phyloP scores from a whole-genome alignment of 2,329 filamentous ascomycete species.

The Gnomoniopsis smithogilvyi region DNA sequence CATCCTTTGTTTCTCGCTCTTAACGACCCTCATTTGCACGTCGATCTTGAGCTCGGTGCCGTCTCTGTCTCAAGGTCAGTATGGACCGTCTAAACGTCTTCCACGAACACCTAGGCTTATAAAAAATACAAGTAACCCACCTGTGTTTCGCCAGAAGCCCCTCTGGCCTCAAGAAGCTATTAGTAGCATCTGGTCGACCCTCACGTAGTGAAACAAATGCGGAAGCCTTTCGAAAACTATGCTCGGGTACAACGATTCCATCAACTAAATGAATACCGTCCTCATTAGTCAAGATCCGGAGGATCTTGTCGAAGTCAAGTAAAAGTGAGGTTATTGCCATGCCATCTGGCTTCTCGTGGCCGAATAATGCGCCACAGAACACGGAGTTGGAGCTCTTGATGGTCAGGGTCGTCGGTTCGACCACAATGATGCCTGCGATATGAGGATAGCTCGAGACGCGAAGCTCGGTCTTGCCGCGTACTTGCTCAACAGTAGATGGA shows the following conservation, averaged over 20 bases:
- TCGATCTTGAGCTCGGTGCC: conserved; percentile 91
- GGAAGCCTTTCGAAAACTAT: conserved; percentile 87
- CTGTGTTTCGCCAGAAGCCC: conserved; percentile 68
- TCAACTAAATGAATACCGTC: conserved; percentile 81
- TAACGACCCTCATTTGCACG: conserved; percentile 93
- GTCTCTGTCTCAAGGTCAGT: conserved; percentile 64
- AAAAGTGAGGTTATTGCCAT: conserved; percentile 76
- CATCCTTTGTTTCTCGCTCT: conserved; percentile 70
- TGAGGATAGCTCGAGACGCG: conserved; percentile 93
- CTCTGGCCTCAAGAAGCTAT: conserved; percentile 77
- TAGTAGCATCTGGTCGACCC: conserved; percentile 73
- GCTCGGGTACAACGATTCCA: conserved; percentile 95
- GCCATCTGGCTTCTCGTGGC: conserved; percentile 79
- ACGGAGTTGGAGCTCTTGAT: conserved; percentile 94
- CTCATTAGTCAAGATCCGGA: conserved; percentile 79
- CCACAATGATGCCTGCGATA: conserved; percentile 93
- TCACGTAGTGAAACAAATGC: conserved; percentile 81
- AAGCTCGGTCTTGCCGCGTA: conserved; percentile 67
- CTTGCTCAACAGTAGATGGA: conserved; percentile 75
- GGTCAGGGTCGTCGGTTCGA: conserved; percentile 72
- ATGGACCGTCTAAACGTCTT: not conserved
- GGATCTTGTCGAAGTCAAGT: conserved; percentile 80
- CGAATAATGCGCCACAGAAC: conserved; percentile 90
- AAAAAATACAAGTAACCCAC: not conserved
- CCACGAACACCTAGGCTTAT: not conserved